These are phyloP conservation scores for Neofusicoccum ribis DNA, from an alignment of 2,329 filamentous ascomycete genomes.

Conservation along the genomic window DNA sequence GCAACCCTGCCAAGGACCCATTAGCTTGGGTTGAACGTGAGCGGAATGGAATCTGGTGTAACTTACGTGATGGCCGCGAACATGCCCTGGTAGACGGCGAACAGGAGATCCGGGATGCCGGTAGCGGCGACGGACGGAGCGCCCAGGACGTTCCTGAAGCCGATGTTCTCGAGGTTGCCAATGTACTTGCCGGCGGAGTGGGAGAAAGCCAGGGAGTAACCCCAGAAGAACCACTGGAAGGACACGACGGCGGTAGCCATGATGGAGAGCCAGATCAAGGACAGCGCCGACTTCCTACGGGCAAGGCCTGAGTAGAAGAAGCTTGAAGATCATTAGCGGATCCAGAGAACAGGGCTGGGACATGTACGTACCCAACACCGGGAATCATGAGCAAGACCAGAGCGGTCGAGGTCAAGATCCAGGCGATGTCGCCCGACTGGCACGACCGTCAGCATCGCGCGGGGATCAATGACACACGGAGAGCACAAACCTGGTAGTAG, in stretches of 20 bases:
- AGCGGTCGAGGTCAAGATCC: conserved; percentile 73
- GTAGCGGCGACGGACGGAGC: conserved; percentile 71
- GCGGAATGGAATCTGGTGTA: not conserved
- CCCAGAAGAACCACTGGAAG: conserved; percentile 97
- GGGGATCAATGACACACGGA: not conserved
- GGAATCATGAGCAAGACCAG: conserved; percentile 91
- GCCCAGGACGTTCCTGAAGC: conserved; percentile 73
- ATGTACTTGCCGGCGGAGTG: conserved; percentile 75
- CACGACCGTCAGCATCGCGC: not conserved
- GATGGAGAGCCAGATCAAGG: conserved; percentile 81
- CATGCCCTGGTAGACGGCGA: conserved; percentile 85
- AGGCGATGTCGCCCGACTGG: conserved; percentile 78
- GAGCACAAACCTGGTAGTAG: conserved; percentile 67
- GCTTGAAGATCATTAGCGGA: conserved; percentile 41
- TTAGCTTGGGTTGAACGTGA: conserved; percentile 11
- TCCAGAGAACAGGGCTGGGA: conserved; percentile 1
- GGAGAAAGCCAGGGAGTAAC: conserved; percentile 80
- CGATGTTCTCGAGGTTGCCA: conserved; percentile 77
- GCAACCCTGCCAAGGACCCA: conserved; percentile 60
- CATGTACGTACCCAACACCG: conserved; percentile 65
- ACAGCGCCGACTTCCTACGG: conserved; percentile 83
- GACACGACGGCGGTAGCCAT: conserved; percentile 76
- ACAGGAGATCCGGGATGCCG: conserved; percentile 78
- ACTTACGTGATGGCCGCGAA: conserved; percentile 83
- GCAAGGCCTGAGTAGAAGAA: conserved; percentile 95